phyloP scores from a whole-genome alignment of 2,329 filamentous ascomycete species.

The Hypoxylon sp. region DNA sequence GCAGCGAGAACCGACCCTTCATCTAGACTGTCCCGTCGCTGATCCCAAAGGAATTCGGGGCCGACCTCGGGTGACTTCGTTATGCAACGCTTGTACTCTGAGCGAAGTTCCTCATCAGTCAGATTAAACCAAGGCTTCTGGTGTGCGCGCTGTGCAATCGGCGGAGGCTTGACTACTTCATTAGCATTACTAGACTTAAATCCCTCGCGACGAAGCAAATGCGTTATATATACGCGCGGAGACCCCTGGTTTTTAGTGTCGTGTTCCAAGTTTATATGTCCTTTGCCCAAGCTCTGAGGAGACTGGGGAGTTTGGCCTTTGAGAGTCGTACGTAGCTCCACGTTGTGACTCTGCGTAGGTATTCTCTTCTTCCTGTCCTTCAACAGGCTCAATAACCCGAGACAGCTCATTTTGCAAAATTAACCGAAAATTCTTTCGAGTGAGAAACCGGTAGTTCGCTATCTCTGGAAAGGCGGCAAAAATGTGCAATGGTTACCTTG shows the following conservation, averaged over 20 bases:
- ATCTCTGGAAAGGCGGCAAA: slow-evolving; percentile 12
- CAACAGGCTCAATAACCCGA: slow-evolving; percentile 1
- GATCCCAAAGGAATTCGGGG: slow-evolving; percentile 7
- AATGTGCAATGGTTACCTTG: not conserved
- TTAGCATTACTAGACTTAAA: not conserved
- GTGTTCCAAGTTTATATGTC: not conserved
- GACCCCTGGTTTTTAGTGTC: not conserved
- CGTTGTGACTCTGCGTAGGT: not conserved
- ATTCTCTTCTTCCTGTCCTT: not conserved
- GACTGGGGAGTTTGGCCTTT: not conserved
- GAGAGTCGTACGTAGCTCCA: not conserved
- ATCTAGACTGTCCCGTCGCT: slow-evolving; percentile 27
- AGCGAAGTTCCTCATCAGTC: slow-evolving; percentile 4
- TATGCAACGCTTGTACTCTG: not conserved
- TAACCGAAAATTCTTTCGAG: not conserved
- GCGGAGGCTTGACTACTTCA: not conserved
- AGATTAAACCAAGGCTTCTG: slow-evolving; percentile 7
- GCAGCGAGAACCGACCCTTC: slow-evolving; percentile 21
- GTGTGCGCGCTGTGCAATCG: not conserved
- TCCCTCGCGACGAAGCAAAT: not conserved
- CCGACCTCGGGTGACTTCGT: slow-evolving; percentile 6
- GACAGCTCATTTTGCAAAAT: slow-evolving; percentile 7
- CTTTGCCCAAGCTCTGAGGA: not conserved
- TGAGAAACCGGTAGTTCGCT: not conserved
- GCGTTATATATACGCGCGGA: not conserved